Evolutionary conservation across 2,329 filamentous ascomycete genomes (phyloP), one percentile per base, ranked within the genome.

Genomic region (Cladosporium sp.): DNA sequence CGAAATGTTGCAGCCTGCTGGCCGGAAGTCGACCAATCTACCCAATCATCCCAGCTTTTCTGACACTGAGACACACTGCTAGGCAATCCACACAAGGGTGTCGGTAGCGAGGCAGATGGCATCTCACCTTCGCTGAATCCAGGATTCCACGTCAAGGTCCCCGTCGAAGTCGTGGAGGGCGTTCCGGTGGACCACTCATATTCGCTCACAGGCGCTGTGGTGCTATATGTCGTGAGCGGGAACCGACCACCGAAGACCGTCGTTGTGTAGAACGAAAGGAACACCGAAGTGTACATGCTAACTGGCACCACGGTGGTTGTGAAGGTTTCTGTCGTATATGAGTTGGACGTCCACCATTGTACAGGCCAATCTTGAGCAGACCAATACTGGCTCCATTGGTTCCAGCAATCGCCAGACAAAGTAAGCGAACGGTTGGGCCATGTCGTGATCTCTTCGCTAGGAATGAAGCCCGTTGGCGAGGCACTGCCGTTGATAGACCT

Each of bases 341-440:
- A 22, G 11, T 43, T 15, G 11, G 40, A 43, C 2, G 40, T 43
- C 40, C 17, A 43, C 4, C 11, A 5, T 12, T 43, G 17, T 8
- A 19, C 11, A 14, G 40, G 40, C 40, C n/a, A 36, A 20, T 34
- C 45, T 20, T 50, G 15, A 11, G 25, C 25, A 19, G 25, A 34
- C 51, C 51, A 55, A 15, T 34, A 55, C 25, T 55, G 51, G 22
- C 39, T 55, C 51, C 51, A 55, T 3, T 55, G 51, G 15, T 55
- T 55, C 51, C 51, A 55, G 39, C 51, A 55, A n/a, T 55, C 51
- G 8, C 51, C 51, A 1, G 51, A 43, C 5, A 55, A n/a, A 14
- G 51, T 55, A 2, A 55, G 36, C 2, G 49, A 38, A 3, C 36
- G 49, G 2, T 51, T 51, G n/a, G 22, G 5, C 20, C 36, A 22